Percentiles rank a stretch among this genome's conserved stretches.
Evolutionary conservation across 2,329 filamentous ascomycete species (phyloP).

Genomic region (Phyllosticta citribraziliensis): DNA sequence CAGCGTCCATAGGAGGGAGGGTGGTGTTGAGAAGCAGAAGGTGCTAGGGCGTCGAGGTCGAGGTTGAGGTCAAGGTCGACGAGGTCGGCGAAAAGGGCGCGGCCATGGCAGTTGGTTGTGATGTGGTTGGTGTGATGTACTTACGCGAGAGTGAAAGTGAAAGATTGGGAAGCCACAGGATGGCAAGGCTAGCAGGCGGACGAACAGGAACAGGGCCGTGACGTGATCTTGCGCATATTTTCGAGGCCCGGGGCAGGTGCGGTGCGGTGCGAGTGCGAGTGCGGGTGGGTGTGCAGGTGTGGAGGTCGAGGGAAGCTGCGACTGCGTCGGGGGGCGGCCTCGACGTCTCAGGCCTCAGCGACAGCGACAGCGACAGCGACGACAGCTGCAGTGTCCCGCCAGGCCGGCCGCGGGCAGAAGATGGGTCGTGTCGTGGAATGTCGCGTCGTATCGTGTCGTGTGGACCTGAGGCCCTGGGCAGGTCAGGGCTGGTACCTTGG

Average conservation of each 20-base stretch:
- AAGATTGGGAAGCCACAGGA: not conserved
- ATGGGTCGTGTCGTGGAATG: not conserved
- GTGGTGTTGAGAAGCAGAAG: slow-evolving; percentile 5
- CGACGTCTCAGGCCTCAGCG: not conserved
- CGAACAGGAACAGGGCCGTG: not conserved
- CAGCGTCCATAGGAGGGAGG: not conserved
- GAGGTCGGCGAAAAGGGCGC: too few species aligned
- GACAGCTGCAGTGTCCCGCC: not conserved
- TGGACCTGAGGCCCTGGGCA: not conserved
- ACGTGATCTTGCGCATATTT: slow-evolving; percentile 4
- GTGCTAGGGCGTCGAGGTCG: not conserved
- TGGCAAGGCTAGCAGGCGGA: not conserved
- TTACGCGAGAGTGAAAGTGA: not conserved
- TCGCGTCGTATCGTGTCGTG: not conserved
- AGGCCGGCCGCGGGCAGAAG: not conserved
- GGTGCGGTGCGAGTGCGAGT: not conserved
- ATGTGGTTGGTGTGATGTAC: not conserved
- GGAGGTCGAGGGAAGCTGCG: not conserved
- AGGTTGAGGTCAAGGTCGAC: too few species aligned
- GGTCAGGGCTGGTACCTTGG: not conserved
- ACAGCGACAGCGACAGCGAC: too few species aligned
- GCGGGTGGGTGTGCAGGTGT: not conserved
- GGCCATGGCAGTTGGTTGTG: not conserved
- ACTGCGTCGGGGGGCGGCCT: not conserved
- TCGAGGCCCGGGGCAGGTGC: not conserved